These are phyloP conservation scores for Aegilops tauschii DNA, from an alignment of 176 grass and related monocot species.

Conservation along the genomic window DNA sequence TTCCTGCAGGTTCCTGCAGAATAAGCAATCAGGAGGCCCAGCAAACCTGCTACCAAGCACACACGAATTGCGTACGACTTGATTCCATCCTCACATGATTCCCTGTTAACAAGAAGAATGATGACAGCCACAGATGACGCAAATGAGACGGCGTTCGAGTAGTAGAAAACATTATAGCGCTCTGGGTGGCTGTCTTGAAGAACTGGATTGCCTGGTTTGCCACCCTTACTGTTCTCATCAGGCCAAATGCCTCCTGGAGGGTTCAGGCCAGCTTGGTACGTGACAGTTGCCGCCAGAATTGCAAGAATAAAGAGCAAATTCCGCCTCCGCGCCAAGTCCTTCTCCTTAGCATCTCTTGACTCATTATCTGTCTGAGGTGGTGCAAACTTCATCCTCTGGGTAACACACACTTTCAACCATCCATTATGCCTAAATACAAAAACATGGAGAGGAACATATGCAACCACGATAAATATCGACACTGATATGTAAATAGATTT, in stretches of 20 bases:
- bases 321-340: slow-evolving; percentile 28
- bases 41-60: slow-evolving; percentile 34
- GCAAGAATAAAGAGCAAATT: slow-evolving; percentile 39
- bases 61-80: slow-evolving; percentile 19
- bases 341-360: not conserved
- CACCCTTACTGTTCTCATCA: not conserved
- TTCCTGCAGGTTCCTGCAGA: slow-evolving; percentile 39
- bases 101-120: slow-evolving; percentile 38
- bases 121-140: slow-evolving; percentile 35
- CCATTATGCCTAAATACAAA: not conserved
- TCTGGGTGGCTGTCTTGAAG: slow-evolving; percentile 29
- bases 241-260: slow-evolving; percentile 42
- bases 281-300: slow-evolving; percentile 36
- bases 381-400: not conserved
- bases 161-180: slow-evolving; percentile 36
- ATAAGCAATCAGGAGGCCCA: slow-evolving; percentile 31
- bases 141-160: slow-evolving; percentile 37
- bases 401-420: not conserved
- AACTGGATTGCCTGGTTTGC: slow-evolving; percentile 28
- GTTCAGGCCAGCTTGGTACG: slow-evolving; percentile 37
- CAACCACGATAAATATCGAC: not conserved
- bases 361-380: not conserved
- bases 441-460: slow-evolving; percentile 16
- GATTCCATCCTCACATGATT: slow-evolving; percentile 46
- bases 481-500: slow-evolving; percentile 24